phyloP scores from a whole-genome alignment of 179 eudicot species.

The Gypsophila paniculata region DNA sequence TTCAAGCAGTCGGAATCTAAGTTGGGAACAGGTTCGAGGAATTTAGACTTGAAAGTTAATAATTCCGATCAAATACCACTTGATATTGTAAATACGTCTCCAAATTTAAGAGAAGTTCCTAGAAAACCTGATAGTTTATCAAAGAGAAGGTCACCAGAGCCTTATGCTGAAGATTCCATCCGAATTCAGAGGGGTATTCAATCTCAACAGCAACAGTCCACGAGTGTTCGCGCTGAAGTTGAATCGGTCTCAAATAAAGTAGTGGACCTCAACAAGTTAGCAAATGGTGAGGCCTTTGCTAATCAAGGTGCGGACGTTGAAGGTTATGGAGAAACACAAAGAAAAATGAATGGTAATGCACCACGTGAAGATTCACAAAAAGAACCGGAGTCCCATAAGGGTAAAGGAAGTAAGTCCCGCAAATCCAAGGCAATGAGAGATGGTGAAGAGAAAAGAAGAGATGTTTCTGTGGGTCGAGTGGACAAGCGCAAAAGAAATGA shows the following conservation, averaged over 20 bases:
- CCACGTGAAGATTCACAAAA: constrained; percentile 40
- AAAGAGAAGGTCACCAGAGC: constrained; percentile 45
- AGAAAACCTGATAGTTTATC: constrained; percentile 35
- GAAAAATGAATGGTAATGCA: constrained; percentile 33
- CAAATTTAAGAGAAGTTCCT: constrained; percentile 31
- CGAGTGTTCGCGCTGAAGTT: constrained; percentile 35
- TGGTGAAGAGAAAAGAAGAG: constrained; percentile 36
- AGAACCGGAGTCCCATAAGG: constrained; percentile 38
- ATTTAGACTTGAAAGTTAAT: constrained; percentile 44
- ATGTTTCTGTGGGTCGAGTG: constrained; percentile 40
- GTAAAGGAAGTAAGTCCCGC: constrained; percentile 53
- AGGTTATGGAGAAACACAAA: constrained; percentile 53
- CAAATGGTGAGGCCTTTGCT: constrained; percentile 40
- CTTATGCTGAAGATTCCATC: constrained; percentile 39
- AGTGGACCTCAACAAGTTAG: constrained; percentile 40
- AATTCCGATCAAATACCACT: constrained; percentile 34
- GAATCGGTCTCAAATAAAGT: constrained; percentile 31
- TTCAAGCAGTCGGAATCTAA: constrained; percentile 53
- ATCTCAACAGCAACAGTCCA: constrained; percentile 37
- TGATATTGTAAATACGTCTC: constrained; percentile 43
- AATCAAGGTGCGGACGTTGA: constrained; percentile 44
- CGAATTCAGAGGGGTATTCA: constrained; percentile 32
- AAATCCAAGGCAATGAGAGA: constrained; percentile 42
- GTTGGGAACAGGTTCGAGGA: constrained; percentile 43
- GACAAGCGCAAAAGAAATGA: constrained; percentile 54